A percentile compares a stretch with the other conserved stretches of the same genome.
Conservation (phyloP, 208 protist genomes). For the Strigomonas culicis region DNA sequence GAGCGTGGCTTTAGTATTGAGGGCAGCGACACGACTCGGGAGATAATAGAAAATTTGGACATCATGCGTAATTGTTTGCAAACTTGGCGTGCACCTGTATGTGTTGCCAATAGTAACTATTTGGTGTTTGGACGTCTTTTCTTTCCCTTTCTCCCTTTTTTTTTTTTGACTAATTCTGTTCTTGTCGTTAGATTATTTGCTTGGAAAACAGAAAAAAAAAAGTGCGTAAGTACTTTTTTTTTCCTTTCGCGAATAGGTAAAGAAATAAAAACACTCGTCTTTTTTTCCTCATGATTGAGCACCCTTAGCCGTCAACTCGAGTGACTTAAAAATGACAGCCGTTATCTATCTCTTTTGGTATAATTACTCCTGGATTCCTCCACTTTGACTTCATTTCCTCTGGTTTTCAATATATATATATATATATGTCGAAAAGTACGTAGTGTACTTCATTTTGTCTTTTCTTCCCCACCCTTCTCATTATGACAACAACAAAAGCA, state of each 20-base stretch:
- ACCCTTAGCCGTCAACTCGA: background rate
- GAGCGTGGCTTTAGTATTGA: no score
- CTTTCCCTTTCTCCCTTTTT: constrained; percentile 9
- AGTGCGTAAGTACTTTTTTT: background rate
- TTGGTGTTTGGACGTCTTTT: background rate
- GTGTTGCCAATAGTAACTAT: no score
- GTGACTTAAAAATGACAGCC: background rate
- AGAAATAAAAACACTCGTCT: no score
- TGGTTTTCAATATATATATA: background rate
- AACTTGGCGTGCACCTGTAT: no score
- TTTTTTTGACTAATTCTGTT: background rate
- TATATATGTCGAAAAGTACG: background rate
- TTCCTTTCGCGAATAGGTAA: no score
- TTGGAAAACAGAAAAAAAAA: background rate
- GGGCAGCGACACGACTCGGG: no score
- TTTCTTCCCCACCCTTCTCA: background rate
- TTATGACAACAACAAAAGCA: no score
- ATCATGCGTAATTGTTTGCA: no score
- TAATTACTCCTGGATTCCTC: no score
- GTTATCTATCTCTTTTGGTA: background rate
- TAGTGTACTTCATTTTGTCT: background rate
- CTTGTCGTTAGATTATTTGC: background rate
- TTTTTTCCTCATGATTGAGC: no score
- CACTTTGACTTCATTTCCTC: no score
- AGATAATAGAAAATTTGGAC: no score